Percentiles rank a stretch among this genome's conserved stretches.
phyloP scores from a whole-genome alignment of 2,329 filamentous ascomycete genomes.

The Diaporthe aspalathi region DNA sequence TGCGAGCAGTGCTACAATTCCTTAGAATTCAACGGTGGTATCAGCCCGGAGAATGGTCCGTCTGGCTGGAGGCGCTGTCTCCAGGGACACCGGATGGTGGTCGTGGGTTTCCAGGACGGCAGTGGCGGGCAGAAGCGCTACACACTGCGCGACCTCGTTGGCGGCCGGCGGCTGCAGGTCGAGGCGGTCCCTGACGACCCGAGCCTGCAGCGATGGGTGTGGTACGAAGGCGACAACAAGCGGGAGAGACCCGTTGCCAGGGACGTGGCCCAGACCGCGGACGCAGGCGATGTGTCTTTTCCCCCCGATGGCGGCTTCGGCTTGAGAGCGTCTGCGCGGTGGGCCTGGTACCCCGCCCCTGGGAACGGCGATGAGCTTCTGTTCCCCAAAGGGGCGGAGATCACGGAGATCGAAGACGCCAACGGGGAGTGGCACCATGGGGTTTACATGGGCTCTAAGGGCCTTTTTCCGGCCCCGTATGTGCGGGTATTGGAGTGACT shows the following conservation, averaged over 20 bases:
- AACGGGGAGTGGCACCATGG: constrained; percentile 94
- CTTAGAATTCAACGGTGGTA: constrained; percentile 70
- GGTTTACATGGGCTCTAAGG: constrained; percentile 82
- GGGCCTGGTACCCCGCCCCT: constrained; percentile 80
- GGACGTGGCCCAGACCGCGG: constrained; percentile 61
- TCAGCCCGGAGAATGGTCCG: constrained; percentile 80
- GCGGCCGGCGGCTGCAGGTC: constrained; percentile 76
- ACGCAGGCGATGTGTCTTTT: constrained; percentile 57
- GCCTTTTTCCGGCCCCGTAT: constrained; percentile 84
- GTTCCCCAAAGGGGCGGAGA: constrained; percentile 86
- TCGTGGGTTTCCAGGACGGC: constrained; percentile 79
- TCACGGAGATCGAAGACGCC: constrained; percentile 85
- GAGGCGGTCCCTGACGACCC: constrained; percentile 55
- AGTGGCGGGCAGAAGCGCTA: constrained; percentile 75
- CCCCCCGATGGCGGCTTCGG: constrained; percentile 83
- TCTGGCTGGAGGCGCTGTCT: constrained; percentile 87
- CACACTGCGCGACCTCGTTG: constrained; percentile 79
- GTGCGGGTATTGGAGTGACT: constrained; percentile 61
- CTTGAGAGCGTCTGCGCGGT: constrained; percentile 71
- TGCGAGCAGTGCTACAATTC: constrained; percentile 82
- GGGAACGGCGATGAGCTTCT: constrained; percentile 78
- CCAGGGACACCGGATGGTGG: constrained; percentile 83
- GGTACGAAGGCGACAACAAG: constrained; percentile 54
- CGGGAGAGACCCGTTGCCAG: constrained; percentile 61
- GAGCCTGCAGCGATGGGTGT: constrained; percentile 63